Conservation (phyloP, 129 eudicot genomes). For the Apium graveolens region DNA sequence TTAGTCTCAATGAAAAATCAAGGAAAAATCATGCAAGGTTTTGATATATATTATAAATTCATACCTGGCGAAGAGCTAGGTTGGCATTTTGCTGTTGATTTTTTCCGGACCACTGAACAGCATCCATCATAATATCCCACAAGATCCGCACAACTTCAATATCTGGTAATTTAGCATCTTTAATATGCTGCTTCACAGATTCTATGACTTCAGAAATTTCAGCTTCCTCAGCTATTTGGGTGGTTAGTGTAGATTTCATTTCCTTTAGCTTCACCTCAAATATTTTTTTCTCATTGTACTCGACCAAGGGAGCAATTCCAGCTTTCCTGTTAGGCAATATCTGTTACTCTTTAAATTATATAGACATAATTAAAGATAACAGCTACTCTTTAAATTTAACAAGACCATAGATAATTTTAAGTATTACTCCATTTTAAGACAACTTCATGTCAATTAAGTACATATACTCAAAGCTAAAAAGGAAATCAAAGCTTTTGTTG, state of each 20-base stretch:
- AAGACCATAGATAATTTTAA: too few relatives aligned
- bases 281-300: conserved; percentile 80
- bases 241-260: conserved; percentile 83
- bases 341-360: not conserved
- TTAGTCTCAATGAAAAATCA: not conserved
- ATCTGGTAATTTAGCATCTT: conserved; percentile 92
- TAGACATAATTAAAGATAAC: too few relatives aligned
- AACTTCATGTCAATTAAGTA: too few relatives aligned
- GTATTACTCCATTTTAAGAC: too few relatives aligned
- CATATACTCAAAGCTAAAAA: too few relatives aligned
- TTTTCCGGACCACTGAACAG: conserved; percentile 99
- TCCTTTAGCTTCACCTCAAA: conserved; percentile 96
- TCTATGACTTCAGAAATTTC: conserved; percentile 87
- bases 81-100: conserved; percentile 98
- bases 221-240: conserved; percentile 82
- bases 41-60: not conserved
- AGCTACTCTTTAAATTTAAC: too few relatives aligned
- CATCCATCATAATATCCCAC: conserved; percentile 98
- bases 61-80: conserved; percentile 85
- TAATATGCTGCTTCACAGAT: conserved; percentile 85
- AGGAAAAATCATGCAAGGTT: not conserved
- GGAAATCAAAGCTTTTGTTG: too few relatives aligned
- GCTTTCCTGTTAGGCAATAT: conserved; percentile 47
- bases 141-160: conserved; percentile 76
- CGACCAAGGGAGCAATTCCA: conserved; percentile 67